These are phyloP conservation scores for Emmonsiellopsis sp. DNA, from an alignment of 2,329 filamentous ascomycete genomes.

Conservation along the genomic window DNA sequence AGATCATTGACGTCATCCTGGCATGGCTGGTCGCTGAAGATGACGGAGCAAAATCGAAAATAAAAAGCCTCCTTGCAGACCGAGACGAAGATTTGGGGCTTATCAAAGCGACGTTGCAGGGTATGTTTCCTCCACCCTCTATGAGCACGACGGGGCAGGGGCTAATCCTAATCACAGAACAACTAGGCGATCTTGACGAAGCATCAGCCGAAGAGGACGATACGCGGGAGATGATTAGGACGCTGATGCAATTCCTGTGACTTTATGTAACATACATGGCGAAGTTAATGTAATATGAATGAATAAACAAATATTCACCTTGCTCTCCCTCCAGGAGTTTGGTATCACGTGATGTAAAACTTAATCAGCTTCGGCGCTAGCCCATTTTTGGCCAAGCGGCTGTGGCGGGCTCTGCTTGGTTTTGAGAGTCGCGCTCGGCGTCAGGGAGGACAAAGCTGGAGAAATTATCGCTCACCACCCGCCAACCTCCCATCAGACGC, in stretches of 20 bases:
- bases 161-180: slow-evolving; percentile 35
- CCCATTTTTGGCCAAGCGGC: not conserved
- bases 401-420: not conserved
- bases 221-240: slow-evolving; percentile 56
- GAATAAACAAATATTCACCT: too few species aligned
- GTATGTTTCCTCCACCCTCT: slow-evolving; percentile 21
- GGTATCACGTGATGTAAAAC: not conserved
- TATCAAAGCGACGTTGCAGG: slow-evolving; percentile 59
- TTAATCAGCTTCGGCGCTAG: not conserved
- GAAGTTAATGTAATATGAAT: not conserved
- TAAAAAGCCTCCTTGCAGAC: slow-evolving; percentile 57
- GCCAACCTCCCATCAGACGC: not conserved
- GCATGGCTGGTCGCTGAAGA: slow-evolving; percentile 93
- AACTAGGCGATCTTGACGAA: slow-evolving; percentile 51
- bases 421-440: not conserved
- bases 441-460: not conserved
- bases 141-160: not conserved
- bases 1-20: slow-evolving; percentile 69
- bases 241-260: slow-evolving; percentile 39
- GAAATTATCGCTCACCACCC: not conserved
- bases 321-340: not conserved
- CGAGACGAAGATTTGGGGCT: slow-evolving; percentile 56
- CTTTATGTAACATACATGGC: not conserved
- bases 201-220: slow-evolving; percentile 46
- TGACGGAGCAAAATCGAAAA: slow-evolving; percentile 57